Evolutionary conservation across 345 rosid genomes (phyloP).

Genomic region (Eucalyptus guilfoylei): DNA sequence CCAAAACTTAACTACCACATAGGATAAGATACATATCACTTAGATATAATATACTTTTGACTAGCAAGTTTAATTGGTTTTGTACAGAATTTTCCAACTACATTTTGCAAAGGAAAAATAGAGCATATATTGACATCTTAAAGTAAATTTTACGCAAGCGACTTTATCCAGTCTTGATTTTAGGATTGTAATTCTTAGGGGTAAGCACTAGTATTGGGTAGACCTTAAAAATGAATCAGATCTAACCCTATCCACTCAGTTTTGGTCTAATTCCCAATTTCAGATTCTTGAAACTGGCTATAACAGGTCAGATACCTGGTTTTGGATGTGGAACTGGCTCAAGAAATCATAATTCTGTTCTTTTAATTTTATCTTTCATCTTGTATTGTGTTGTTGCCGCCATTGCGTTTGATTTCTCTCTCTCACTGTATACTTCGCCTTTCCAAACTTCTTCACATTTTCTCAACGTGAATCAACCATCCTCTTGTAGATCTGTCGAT

Average conservation of each 20-base stretch:
- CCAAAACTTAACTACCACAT: neutral
- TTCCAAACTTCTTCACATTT: neutral
- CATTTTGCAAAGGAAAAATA: neutral
- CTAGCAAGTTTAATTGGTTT: neutral
- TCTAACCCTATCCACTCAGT: too few species aligned
- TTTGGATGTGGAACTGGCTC: neutral
- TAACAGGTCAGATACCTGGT: neutral
- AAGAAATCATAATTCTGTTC: neutral
- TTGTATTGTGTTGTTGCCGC: neutral
- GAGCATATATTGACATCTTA: neutral
- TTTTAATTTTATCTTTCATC: neutral
- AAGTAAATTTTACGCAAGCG: neutral
- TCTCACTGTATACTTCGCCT: neutral
- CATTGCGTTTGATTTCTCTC: neutral
- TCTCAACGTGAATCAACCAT: neutral
- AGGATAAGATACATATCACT: neutral
- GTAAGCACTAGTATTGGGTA: neutral
- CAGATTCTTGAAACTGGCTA: neutral
- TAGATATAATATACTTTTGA: neutral
- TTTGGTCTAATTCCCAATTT: neutral
- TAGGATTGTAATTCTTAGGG: neutral
- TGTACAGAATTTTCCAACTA: neutral
- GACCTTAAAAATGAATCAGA: too few species aligned
- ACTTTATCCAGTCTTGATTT: neutral
- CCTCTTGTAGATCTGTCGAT: neutral